Percentiles rank a stretch among this genome's conserved stretches.
Evolutionary conservation across 768 basidiomycete genomes (phyloP).

Genomic region (Termitomyces sp.): DNA sequence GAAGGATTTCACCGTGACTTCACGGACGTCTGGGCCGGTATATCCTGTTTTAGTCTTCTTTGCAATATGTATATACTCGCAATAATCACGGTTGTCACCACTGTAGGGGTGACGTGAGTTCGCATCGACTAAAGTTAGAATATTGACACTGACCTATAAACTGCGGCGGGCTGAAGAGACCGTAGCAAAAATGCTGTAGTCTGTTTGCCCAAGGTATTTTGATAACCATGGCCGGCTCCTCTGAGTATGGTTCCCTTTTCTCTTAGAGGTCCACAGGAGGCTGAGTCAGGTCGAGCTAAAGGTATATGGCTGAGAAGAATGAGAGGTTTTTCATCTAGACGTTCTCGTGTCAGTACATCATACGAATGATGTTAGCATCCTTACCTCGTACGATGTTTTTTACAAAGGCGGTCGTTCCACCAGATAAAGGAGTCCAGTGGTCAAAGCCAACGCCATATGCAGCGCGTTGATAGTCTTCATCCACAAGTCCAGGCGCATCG

Average conservation of each 20-base stretch:
- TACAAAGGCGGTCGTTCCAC: conserved; percentile 61
- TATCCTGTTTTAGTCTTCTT: conserved; percentile 16
- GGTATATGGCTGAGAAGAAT: conserved; percentile 88
- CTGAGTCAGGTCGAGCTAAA: conserved; percentile 68
- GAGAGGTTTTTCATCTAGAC: conserved; percentile 37
- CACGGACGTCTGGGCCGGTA: conserved; percentile 42
- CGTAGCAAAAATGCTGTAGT: conserved; percentile 73
- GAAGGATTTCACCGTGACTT: conserved; percentile 88
- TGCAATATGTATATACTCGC: conserved; percentile 61
- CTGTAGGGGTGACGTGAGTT: conserved; percentile 28
- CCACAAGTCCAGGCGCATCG: conserved; percentile 76
- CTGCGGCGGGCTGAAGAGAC: conserved; percentile 55
- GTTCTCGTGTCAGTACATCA: conserved; percentile 3
- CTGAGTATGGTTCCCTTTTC: conserved; percentile 70
- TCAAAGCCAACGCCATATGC: conserved; percentile 45
- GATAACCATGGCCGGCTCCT: conserved; percentile 79
- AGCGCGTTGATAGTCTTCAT: conserved; percentile 73
- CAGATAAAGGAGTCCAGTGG: conserved; percentile 49
- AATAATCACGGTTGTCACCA: conserved; percentile 92
- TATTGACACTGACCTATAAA: conserved; percentile 60
- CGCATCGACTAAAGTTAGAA: not conserved
- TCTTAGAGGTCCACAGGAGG: conserved; percentile 72
- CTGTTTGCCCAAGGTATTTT: conserved; percentile 77
- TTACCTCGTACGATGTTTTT: conserved; percentile 40
- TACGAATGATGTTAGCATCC: conserved; percentile 8